Evolutionary conservation across 805 yeast genomes (phyloP).

Genomic region (Priceomyces fermenticarens): DNA sequence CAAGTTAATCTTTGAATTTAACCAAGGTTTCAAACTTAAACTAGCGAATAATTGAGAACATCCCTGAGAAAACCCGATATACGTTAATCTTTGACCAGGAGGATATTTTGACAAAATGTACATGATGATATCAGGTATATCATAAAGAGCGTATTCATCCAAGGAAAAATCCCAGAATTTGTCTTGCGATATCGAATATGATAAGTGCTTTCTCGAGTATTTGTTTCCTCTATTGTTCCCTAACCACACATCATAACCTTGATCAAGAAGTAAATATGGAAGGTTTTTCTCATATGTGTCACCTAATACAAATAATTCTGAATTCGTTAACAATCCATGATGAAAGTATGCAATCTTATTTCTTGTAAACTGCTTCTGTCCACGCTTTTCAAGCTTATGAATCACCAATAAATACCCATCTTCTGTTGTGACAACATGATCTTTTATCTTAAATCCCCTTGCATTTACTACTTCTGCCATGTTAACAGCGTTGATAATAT

Average conservation of each 20-base stretch:
- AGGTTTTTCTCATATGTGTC: slow-evolving; percentile 18
- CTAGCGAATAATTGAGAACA: slow-evolving; percentile 31
- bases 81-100: slow-evolving; percentile 16
- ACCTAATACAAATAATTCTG: slow-evolving; percentile 36
- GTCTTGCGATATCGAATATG: slow-evolving; percentile 19
- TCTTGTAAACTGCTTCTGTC: background rate
- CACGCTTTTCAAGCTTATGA: slow-evolving; percentile 22
- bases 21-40: slow-evolving; percentile 22
- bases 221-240: slow-evolving; percentile 27
- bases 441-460: slow-evolving; percentile 23
- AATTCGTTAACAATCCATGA: slow-evolving; percentile 29
- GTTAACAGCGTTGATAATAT: slow-evolving; percentile 14
- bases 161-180: slow-evolving; percentile 30
- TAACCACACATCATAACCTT: slow-evolving; percentile 24
- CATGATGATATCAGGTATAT: slow-evolving; percentile 24
- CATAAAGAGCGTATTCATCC: slow-evolving; percentile 30
- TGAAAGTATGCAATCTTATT: slow-evolving; percentile 26
- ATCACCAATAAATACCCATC: slow-evolving; percentile 27
- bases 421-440: slow-evolving; percentile 27
- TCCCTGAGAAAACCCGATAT: slow-evolving; percentile 31
- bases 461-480: slow-evolving; percentile 21
- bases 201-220: slow-evolving; percentile 29
- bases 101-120: slow-evolving; percentile 19
- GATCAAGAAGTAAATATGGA: slow-evolving; percentile 18
- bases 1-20: slow-evolving; percentile 17